phyloP scores from a whole-genome alignment of 306 rosid genomes.

The Vigna trinervia region DNA sequence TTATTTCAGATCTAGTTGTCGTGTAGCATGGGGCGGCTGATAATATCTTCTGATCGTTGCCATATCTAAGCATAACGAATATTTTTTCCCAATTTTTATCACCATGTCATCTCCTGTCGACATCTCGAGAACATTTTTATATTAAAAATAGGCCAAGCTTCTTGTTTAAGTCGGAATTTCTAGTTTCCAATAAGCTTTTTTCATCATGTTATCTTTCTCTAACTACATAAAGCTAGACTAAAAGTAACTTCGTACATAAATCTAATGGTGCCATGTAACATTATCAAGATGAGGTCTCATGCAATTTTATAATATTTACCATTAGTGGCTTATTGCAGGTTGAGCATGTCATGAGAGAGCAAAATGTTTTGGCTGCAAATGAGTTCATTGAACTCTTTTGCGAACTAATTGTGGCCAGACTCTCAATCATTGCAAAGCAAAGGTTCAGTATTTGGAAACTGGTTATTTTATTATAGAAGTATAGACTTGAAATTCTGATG shows the following conservation, averaged over 20 bases:
- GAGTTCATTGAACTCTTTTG: slow-evolving; percentile 95
- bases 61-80: background rate
- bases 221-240: background rate
- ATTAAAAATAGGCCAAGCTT: background rate
- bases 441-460: slow-evolving; percentile 53
- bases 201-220: background rate
- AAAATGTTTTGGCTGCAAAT: slow-evolving; percentile 90
- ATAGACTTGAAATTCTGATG: slow-evolving; percentile 43
- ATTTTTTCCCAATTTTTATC: background rate
- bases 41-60: background rate
- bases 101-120: background rate
- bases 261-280: background rate
- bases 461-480: background rate
- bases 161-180: background rate
- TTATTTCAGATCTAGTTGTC: background rate
- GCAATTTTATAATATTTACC: background rate
- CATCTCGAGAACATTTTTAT: background rate
- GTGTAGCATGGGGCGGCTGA: background rate
- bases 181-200: background rate
- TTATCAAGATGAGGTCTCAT: background rate
- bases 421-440: slow-evolving; percentile 85
- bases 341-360: slow-evolving; percentile 97
- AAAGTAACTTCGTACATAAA: background rate
- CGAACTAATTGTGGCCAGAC: slow-evolving; percentile 82
- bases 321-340: slow-evolving; percentile 59